Conservation (phyloP, 768 basidiomycete species). For the Phylloporus sp. region DNA sequence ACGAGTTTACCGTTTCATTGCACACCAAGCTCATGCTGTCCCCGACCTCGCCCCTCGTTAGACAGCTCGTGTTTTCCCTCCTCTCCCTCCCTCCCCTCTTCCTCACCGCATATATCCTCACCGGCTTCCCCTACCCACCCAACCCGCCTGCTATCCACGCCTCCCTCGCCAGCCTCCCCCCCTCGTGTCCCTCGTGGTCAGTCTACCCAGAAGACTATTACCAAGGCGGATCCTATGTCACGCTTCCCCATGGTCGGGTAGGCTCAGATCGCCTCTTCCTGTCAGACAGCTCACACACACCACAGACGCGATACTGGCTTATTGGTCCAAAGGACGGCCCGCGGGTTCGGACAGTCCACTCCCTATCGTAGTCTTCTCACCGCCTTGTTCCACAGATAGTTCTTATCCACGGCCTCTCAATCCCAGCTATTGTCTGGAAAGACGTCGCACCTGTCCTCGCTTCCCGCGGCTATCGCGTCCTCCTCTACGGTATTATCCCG, state of each 20-base stretch:
- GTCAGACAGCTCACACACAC: neutral
- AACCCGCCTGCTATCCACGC: conserved; percentile 46
- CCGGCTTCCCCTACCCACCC: conserved; percentile 63
- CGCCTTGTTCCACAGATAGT: conserved; percentile 47
- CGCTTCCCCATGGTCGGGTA: conserved; percentile 63
- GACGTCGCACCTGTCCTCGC: conserved; percentile 66
- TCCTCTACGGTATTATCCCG: conserved; percentile 63
- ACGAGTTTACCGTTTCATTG: neutral
- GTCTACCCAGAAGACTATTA: conserved; percentile 75
- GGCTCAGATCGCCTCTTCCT: conserved; percentile 16
- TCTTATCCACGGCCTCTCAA: conserved; percentile 73
- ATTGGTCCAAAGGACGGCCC: conserved; percentile 65
- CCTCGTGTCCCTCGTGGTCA: conserved; percentile 53
- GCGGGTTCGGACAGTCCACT: conserved; percentile 42
- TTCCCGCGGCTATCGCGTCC: conserved; percentile 62
- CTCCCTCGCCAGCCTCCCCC: conserved; percentile 59
- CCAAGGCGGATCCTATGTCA: conserved; percentile 54
- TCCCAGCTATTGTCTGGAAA: conserved; percentile 75
- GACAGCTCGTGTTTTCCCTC: conserved; percentile 36
- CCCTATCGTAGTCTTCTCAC: conserved; percentile 2
- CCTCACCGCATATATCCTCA: conserved; percentile 56
- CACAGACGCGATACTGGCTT: conserved; percentile 72
- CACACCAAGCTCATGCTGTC: conserved; percentile 8
- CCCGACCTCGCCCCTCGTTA: conserved; percentile 8
- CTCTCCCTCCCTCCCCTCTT: conserved; percentile 60